A percentile compares a stretch with the other conserved stretches of the same genome.
phyloP scores from a whole-genome alignment of 768 basidiomycete species.

The Gelatoporia subvermispora region DNA sequence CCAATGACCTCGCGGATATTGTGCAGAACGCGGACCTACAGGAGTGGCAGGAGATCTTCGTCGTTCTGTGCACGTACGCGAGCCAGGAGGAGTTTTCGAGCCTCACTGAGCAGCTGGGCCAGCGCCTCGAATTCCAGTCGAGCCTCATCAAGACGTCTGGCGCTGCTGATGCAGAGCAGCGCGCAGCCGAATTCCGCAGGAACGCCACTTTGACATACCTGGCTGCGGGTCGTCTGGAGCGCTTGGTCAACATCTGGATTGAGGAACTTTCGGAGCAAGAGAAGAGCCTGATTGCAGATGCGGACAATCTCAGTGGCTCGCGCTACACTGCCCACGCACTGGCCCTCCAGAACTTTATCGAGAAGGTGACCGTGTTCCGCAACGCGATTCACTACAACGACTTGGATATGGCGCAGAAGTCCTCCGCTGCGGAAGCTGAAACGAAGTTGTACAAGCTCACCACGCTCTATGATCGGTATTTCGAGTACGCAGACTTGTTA shows the following conservation, averaged over 20 bases:
- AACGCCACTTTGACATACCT: constrained; percentile 92
- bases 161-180: constrained; percentile 34
- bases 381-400: constrained; percentile 79
- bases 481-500: constrained; percentile 92
- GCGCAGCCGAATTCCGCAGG: constrained; percentile 59
- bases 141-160: constrained; percentile 51
- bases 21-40: constrained; percentile 93
- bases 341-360: constrained; percentile 89
- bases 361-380: constrained; percentile 95
- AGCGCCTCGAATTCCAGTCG: constrained; percentile 83
- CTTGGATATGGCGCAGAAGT: constrained; percentile 47
- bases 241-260: constrained; percentile 85
- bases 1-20: constrained; percentile 86
- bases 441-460: constrained; percentile 77
- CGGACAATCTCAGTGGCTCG: constrained; percentile 40
- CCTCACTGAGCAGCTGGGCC: constrained; percentile 90
- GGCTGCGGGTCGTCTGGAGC: constrained; percentile 84
- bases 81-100: constrained; percentile 75
- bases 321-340: constrained; percentile 77
- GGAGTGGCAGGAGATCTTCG: constrained; percentile 97
- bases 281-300: constrained; percentile 37
- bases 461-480: constrained; percentile 85
- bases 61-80: constrained; percentile 93
- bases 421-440: constrained; percentile 36
- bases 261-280: constrained; percentile 91